A percentile compares a stretch with the other conserved stretches of the same genome.
Evolutionary conservation across 805 yeast species (phyloP).

Genomic region (Nematodospora valgi): DNA sequence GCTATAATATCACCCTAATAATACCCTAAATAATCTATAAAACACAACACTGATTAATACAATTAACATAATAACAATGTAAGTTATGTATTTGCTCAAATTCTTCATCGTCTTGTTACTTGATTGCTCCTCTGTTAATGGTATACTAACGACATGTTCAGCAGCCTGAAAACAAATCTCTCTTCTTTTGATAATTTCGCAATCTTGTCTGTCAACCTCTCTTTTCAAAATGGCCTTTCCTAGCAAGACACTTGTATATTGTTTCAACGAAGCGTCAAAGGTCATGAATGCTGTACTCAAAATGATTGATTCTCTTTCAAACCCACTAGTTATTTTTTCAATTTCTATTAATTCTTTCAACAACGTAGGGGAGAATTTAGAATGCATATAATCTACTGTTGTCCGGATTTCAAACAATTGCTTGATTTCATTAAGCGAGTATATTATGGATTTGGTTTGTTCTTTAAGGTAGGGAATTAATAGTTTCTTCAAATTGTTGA

Average conservation of each 20-base stretch:
- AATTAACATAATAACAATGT: conserved; percentile 20
- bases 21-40: conserved; percentile 25
- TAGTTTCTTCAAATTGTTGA: conserved; percentile 36
- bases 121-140: conserved; percentile 28
- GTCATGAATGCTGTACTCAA: conserved; percentile 26
- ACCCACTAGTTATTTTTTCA: conserved; percentile 36
- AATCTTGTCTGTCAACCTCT: conserved; percentile 23
- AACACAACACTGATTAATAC: conserved; percentile 23
- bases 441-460: conserved; percentile 28
- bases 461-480: conserved; percentile 31
- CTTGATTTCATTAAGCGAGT: conserved; percentile 22
- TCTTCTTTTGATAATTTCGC: conserved; percentile 34
- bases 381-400: conserved; percentile 24
- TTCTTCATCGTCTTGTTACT: conserved; percentile 18
- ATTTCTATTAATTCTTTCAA: conserved; percentile 30
- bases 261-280: conserved; percentile 32
- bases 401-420: conserved; percentile 28
- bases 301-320: conserved; percentile 31
- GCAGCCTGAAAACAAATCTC: conserved; percentile 40
- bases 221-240: conserved; percentile 40
- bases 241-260: conserved; percentile 34
- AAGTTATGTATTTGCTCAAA: conserved; percentile 22
- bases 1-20: conserved; percentile 7
- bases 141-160: conserved; percentile 40
- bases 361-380: conserved; percentile 20